phyloP scores from a whole-genome alignment of 148 eudicot species.

The Agrostemma githago region DNA sequence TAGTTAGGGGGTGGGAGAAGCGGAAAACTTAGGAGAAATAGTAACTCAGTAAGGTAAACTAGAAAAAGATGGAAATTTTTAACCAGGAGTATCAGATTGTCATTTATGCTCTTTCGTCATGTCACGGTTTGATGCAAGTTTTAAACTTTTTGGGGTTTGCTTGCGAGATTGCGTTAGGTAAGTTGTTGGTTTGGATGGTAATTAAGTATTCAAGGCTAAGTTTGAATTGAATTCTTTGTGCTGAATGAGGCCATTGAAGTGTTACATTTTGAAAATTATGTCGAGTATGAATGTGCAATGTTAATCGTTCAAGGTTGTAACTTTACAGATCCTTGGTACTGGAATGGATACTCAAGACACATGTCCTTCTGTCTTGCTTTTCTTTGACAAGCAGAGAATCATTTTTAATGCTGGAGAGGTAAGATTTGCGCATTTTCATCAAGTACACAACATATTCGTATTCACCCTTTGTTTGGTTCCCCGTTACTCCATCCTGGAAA shows the following conservation, averaged over 20 bases:
- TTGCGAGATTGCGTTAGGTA: background rate
- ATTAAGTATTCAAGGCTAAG: background rate
- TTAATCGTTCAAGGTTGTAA: background rate
- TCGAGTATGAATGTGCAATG: background rate
- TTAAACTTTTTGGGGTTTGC: background rate
- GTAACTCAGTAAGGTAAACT: background rate
- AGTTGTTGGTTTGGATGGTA: background rate
- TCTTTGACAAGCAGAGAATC: constrained; percentile 83
- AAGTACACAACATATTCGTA: background rate
- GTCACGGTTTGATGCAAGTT: background rate
- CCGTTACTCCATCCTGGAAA: background rate
- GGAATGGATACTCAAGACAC: constrained; percentile 96
- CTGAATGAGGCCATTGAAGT: background rate
- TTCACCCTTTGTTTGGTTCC: background rate
- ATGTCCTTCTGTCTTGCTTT: constrained; percentile 77
- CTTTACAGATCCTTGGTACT: constrained; percentile 69
- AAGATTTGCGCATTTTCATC: constrained; percentile 16
- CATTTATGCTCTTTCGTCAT: background rate
- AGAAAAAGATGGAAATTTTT: background rate
- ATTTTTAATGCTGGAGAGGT: constrained; percentile 99
- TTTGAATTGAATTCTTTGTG: background rate
- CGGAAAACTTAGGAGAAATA: no score
- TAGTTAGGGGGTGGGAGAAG: no score
- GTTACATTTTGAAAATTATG: background rate
- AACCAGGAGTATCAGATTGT: background rate